Conservation (phyloP, 306 rosid genomes). For the Corylus avellana region DNA sequence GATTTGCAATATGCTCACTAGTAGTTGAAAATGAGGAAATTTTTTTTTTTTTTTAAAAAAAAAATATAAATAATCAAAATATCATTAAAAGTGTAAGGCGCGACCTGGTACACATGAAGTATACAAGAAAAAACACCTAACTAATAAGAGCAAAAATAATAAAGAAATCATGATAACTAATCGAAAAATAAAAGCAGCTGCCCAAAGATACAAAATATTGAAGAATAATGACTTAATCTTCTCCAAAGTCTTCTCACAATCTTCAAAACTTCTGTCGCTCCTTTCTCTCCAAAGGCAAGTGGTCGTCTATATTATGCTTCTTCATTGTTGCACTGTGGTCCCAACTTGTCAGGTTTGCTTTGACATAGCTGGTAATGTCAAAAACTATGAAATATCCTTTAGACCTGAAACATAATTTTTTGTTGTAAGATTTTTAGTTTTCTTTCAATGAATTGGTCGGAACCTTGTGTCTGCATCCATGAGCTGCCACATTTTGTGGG, state of each 20-base stretch:
- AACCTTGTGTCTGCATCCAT: background rate
- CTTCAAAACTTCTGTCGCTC: too few relatives aligned
- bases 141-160: too few relatives aligned
- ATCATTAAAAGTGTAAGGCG: too few relatives aligned
- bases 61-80: too few relatives aligned
- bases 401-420: background rate
- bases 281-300: too few relatives aligned
- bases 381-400: background rate
- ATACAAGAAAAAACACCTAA: too few relatives aligned
- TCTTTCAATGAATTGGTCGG: background rate
- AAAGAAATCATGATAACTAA: too few relatives aligned
- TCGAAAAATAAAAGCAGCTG: too few relatives aligned
- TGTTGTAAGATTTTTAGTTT: constrained; percentile 5
- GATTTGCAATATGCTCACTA: background rate
- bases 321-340: background rate
- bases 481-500: constrained; percentile 2
- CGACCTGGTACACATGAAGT: too few relatives aligned
- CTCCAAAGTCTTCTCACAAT: too few relatives aligned
- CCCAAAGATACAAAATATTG: too few relatives aligned
- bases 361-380: background rate
- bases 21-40: background rate
- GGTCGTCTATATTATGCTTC: background rate
- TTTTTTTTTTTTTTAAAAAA: background rate
- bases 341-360: background rate
- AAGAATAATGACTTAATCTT: too few relatives aligned